Evolutionary conservation across 257 asterid genomes (phyloP).

Genomic region (Penstemon eatonii): DNA sequence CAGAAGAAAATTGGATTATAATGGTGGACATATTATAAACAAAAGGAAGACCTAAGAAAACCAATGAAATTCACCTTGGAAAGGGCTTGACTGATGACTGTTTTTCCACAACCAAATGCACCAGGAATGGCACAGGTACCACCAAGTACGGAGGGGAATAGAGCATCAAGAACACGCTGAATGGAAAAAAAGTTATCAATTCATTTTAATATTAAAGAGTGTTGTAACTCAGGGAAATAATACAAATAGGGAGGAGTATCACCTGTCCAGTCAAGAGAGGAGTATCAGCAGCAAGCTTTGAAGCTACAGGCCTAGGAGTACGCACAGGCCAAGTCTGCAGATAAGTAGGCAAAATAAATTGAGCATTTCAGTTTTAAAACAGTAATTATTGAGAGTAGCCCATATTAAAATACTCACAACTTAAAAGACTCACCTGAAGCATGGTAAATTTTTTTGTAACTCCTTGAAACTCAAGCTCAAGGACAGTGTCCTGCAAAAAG

Average conservation of each 20-base stretch:
- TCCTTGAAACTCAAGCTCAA: slow-evolving; percentile 99
- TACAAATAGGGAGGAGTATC: slow-evolving; percentile 22
- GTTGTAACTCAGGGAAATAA: slow-evolving; percentile 11
- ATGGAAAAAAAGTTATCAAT: slow-evolving; percentile 34
- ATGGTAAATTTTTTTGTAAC: slow-evolving; percentile 86
- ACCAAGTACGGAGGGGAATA: slow-evolving; percentile 99
- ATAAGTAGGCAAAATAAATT: slow-evolving; percentile 28
- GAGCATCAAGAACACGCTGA: slow-evolving; percentile 99
- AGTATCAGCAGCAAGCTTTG: slow-evolving; percentile 97
- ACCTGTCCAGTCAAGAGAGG: slow-evolving; percentile 99
- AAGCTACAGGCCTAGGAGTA: slow-evolving; percentile 94
- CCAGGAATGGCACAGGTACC: slow-evolving; percentile 99
- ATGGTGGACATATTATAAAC: slow-evolving; percentile 9
- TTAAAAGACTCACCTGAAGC: slow-evolving; percentile 74
- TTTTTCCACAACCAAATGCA: slow-evolving; percentile 99
- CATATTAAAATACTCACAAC: not conserved
- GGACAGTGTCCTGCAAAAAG: slow-evolving; percentile 84
- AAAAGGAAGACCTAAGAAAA: slow-evolving; percentile 18
- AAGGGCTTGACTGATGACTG: slow-evolving; percentile 99
- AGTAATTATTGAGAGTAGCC: slow-evolving; percentile 12
- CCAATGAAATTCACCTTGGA: slow-evolving; percentile 66
- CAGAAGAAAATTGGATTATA: slow-evolving; percentile 22
- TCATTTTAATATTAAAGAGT: slow-evolving; percentile 15
- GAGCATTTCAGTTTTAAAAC: slow-evolving; percentile 23
- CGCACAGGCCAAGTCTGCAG: slow-evolving; percentile 97